These are phyloP conservation scores for Hanseniaspora sp. DNA, from an alignment of 1,139 yeast genomes.

Conservation along the genomic window DNA sequence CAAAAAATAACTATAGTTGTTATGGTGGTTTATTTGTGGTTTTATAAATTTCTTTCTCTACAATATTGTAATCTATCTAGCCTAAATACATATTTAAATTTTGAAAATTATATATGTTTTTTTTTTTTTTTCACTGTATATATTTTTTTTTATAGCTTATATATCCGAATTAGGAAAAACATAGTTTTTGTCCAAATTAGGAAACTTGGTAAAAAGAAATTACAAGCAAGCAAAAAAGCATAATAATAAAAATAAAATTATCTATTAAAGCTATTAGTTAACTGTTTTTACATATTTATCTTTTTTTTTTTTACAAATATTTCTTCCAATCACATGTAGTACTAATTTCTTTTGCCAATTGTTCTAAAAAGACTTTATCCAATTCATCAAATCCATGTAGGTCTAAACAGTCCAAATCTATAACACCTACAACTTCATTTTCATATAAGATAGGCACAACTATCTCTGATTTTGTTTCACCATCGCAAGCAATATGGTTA, in stretches of 20 bases:
- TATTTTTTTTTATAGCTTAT: background rate
- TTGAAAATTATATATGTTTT: background rate
- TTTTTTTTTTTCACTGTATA: background rate
- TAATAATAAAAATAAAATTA: background rate
- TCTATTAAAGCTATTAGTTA: background rate
- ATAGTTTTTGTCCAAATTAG: background rate
- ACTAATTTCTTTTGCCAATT: constrained; percentile 43
- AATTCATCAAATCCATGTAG: constrained; percentile 52
- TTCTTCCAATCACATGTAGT: constrained; percentile 27
- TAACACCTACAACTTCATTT: constrained; percentile 52
- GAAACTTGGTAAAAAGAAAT: background rate
- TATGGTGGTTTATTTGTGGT: background rate
- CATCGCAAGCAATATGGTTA: constrained; percentile 96
- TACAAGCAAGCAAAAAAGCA: background rate
- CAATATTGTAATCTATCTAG: background rate
- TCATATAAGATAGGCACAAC: constrained; percentile 63
- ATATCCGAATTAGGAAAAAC: background rate
- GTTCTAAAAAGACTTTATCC: constrained; percentile 52
- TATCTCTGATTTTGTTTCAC: constrained; percentile 83
- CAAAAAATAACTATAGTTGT: background rate
- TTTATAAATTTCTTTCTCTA: background rate
- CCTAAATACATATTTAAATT: background rate
- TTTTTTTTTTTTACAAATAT: constrained; percentile 4
- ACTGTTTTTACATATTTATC: background rate
- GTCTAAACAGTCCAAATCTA: constrained; percentile 73